phyloP scores from a whole-genome alignment of 1,284 basidiomycete genomes.

The Phellinidium pouzarii region DNA sequence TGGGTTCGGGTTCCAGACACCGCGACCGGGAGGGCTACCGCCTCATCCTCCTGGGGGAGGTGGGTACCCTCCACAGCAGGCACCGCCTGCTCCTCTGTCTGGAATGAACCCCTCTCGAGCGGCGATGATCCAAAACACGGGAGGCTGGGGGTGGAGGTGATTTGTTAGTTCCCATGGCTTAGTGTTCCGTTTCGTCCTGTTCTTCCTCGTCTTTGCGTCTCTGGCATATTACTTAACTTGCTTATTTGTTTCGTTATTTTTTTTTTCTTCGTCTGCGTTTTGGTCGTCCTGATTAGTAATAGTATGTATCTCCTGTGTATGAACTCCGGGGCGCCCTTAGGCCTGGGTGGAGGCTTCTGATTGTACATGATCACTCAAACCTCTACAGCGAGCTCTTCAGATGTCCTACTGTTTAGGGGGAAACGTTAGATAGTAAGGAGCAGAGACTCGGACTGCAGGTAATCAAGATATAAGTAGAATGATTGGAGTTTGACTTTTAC shows the following conservation, averaged over 20 bases:
- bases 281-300: background rate
- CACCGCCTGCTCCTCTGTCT: constrained; percentile 15
- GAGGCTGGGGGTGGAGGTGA: constrained; percentile 27
- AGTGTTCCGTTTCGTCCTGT: background rate
- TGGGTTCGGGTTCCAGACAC: constrained; percentile 15
- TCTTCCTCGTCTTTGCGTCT: background rate
- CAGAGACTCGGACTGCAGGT: too few species aligned
- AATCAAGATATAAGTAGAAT: too few species aligned
- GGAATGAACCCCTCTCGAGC: constrained; percentile 61
- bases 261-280: background rate
- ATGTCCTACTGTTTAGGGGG: too few species aligned
- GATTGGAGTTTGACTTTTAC: too few species aligned
- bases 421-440: too few species aligned
- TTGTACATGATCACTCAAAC: background rate
- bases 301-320: constrained; percentile 2
- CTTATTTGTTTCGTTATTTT: constrained; percentile 7
- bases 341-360: background rate
- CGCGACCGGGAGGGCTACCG: constrained; percentile 18
- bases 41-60: constrained; percentile 12
- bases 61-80: constrained; percentile 2
- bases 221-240: constrained; percentile 6
- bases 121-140: constrained; percentile 47
- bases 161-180: background rate
- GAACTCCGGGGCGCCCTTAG: background rate
- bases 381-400: too few species aligned